These are phyloP conservation scores for Pseudozyma thailandica DNA, from an alignment of 1,284 basidiomycete genomes.

Conservation along the genomic window DNA sequence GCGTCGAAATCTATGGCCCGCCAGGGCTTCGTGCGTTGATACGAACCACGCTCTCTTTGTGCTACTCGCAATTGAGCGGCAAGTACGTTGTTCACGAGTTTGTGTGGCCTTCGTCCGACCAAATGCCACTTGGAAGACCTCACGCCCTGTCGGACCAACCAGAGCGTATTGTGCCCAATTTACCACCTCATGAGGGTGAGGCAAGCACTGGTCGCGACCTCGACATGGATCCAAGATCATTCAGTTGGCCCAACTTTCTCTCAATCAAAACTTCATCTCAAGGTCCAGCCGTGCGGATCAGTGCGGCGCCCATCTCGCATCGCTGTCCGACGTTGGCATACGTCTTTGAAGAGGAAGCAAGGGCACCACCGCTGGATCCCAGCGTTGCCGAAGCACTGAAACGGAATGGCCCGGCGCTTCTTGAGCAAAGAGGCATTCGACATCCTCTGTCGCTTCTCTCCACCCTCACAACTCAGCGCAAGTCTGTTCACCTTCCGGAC, in stretches of 20 bases:
- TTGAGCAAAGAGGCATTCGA: constrained; percentile 50
- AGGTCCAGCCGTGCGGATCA: constrained; percentile 47
- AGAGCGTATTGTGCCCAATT: constrained; percentile 37
- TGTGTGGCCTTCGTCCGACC: constrained; percentile 47
- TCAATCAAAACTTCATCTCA: constrained; percentile 29
- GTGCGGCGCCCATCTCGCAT: constrained; percentile 64
- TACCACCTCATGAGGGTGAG: constrained; percentile 61
- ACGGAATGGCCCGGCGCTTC: constrained; percentile 52
- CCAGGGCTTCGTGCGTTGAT: constrained; percentile 60
- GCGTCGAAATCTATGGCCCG: constrained; percentile 62
- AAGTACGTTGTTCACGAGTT: constrained; percentile 66
- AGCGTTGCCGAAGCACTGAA: constrained; percentile 50
- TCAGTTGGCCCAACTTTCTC: constrained; percentile 57
- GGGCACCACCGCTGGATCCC: constrained; percentile 42
- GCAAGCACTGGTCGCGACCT: constrained; percentile 52
- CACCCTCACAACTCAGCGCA: constrained; percentile 42
- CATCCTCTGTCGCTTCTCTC: constrained; percentile 60
- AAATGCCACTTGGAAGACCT: constrained; percentile 9
- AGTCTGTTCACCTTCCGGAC: constrained; percentile 56
- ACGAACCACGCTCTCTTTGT: constrained; percentile 59
- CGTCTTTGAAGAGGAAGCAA: constrained; percentile 55
- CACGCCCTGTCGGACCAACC: constrained; percentile 29
- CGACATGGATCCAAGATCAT: constrained; percentile 45
- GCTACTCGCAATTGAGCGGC: constrained; percentile 59
- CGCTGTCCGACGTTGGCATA: constrained; percentile 64